Evolutionary conservation across 352 stramenopile species (phyloP), one percentile per base, ranked within the genome.

Genomic region (Phytopythium boreale): DNA sequence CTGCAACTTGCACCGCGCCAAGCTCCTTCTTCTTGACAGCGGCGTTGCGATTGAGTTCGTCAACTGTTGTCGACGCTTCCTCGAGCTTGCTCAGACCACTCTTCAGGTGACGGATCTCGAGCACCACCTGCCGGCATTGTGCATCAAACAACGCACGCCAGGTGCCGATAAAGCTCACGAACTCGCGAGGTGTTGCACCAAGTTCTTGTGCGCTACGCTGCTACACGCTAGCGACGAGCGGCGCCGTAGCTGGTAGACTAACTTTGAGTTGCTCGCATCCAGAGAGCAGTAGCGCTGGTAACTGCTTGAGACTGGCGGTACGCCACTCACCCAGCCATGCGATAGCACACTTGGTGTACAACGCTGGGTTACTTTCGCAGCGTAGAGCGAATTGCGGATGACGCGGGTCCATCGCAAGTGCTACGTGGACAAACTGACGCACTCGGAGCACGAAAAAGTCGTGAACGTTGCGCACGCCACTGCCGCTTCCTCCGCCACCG

Each of bases 271-370:
- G 39, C 27, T 93, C 79, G 0, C 72, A 85, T 2, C 81, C 82
- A 1, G 65, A 72, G 6, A 96, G 39, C 19, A 95, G 52, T 19
- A 95, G 69, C 41, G 90, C 77, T 3, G 93, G 93, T 0, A 98
- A 67, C 22, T 78, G 69, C 44, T 81, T 77, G 76, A 98, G 84
- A 29, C 82, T 95, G 22, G 63, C 63, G 0, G 67, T 37, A 24
- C 76, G 86, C 95, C 95, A 98, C 62, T 97, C 84, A 1, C 92
- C 95, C 72, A 98, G 97, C 95, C 95, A 98, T 0, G 97, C 79
- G 50, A 98, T 95, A 19, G 83, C 69, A 61, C 93, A 98, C 3
- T 80, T 74, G 20, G 89, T 98, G 76, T 98, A 98, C 26, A 98
- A 70, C 20, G 95, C 95, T 12, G 95, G 95, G 60, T 98, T 98